Evolutionary conservation across 1,139 yeast genomes (phyloP).

Genomic region (Kodamaea suecica): DNA sequence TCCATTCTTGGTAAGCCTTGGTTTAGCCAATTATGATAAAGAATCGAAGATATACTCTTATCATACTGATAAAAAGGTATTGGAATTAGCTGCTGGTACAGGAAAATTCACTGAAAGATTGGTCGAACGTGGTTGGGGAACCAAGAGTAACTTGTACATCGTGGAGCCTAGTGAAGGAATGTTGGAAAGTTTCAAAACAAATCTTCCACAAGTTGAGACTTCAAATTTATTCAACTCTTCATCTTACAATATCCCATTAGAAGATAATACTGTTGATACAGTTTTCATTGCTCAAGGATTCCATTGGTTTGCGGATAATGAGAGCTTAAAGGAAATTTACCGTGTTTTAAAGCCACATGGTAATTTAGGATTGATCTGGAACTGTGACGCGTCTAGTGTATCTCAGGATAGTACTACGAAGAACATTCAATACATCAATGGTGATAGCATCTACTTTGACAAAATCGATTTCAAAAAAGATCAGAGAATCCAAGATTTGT

Average conservation of each 20-base stretch:
- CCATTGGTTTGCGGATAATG: slow-evolving; percentile 62
- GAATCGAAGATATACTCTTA: slow-evolving; percentile 12
- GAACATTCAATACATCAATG: slow-evolving; percentile 11
- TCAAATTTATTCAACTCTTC: slow-evolving; percentile 34
- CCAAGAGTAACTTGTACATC: slow-evolving; percentile 30
- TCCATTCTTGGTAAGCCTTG: slow-evolving; percentile 40
- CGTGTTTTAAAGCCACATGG: slow-evolving; percentile 52
- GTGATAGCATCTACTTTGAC: slow-evolving; percentile 10
- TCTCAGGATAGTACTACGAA: slow-evolving; percentile 8
- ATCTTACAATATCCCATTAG: slow-evolving; percentile 49
- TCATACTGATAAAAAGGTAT: slow-evolving; percentile 28
- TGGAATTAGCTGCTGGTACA: slow-evolving; percentile 65
- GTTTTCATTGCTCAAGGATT: slow-evolving; percentile 64
- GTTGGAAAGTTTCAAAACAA: slow-evolving; percentile 45
- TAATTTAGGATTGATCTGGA: slow-evolving; percentile 59
- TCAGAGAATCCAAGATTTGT: slow-evolving; percentile 8
- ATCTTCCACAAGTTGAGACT: slow-evolving; percentile 44
- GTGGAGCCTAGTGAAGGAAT: slow-evolving; percentile 64
- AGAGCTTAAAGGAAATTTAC: slow-evolving; percentile 47
- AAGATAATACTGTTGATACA: slow-evolving; percentile 46
- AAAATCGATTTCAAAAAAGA: slow-evolving; percentile 4
- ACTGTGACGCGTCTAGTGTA: slow-evolving; percentile 43
- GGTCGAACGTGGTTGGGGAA: slow-evolving; percentile 38
- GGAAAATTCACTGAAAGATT: slow-evolving; percentile 60
- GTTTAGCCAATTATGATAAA: slow-evolving; percentile 20